A percentile compares a stretch with the other conserved stretches of the same genome.
Conservation (phyloP, 176 grass and related monocot genomes). For the Puccinellia tenuiflora region DNA sequence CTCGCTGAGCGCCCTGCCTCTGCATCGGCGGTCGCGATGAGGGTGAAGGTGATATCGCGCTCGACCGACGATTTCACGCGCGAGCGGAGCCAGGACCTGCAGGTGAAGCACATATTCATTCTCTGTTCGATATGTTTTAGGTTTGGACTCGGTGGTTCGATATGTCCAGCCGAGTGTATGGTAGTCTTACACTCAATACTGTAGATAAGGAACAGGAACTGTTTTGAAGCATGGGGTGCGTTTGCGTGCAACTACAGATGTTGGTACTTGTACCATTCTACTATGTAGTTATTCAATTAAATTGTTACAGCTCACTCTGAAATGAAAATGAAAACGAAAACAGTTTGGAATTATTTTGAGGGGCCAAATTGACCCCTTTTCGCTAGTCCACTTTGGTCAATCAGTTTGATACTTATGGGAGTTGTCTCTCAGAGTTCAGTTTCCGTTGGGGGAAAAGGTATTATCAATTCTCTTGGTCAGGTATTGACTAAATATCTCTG, state of each 20-base stretch:
- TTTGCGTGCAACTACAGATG: not conserved
- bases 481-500: not conserved
- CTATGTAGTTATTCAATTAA: not conserved
- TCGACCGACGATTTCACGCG: slow-evolving; percentile 89
- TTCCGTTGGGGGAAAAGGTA: not conserved
- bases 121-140: not conserved
- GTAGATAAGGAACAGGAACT: not conserved
- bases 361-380: not conserved
- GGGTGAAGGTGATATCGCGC: slow-evolving; percentile 89
- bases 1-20: not conserved
- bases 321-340: not conserved
- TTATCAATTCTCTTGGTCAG: not conserved
- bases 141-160: not conserved
- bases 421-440: not conserved
- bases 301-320: not conserved
- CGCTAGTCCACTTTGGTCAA: not conserved
- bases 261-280: not conserved
- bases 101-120: slow-evolving; percentile 22
- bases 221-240: not conserved
- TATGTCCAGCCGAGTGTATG: not conserved
- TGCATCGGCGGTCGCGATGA: slow-evolving; percentile 35
- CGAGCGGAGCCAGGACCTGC: slow-evolving; percentile 82
- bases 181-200: not conserved
- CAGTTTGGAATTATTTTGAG: not conserved
- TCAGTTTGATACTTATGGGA: not conserved